Evolutionary conservation across 768 basidiomycete genomes (phyloP).

Genomic region (Phylloporus scabripes): DNA sequence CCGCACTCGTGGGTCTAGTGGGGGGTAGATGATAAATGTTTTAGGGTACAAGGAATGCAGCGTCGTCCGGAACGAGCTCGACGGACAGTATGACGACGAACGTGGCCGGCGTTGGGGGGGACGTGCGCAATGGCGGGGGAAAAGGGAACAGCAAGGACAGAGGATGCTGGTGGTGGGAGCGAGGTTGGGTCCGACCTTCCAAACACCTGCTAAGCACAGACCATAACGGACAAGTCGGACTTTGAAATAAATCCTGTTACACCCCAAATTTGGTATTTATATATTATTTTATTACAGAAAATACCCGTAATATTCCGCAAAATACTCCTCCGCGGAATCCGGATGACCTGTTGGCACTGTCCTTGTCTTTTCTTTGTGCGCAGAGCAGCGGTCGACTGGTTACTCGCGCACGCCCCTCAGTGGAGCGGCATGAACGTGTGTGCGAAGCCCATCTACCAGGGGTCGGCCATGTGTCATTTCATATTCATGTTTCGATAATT

Average conservation of each 20-base stretch:
- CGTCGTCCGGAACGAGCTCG: constrained; percentile 20
- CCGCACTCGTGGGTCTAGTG: constrained; percentile 27
- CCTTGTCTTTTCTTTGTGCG: neutral
- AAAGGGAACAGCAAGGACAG: constrained; percentile 30
- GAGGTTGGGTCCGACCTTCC: constrained; percentile 45
- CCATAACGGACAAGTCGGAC: constrained; percentile 32
- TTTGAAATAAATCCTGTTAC: constrained; percentile 26
- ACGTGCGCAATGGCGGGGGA: constrained; percentile 46
- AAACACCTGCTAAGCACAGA: constrained; percentile 36
- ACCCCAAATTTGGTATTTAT: constrained; percentile 11
- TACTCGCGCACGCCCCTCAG: constrained; percentile 11
- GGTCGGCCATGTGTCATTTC: constrained; percentile 8
- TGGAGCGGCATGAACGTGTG: constrained; percentile 23
- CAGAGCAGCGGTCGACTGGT: neutral
- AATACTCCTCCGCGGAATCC: neutral
- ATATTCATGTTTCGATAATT: neutral
- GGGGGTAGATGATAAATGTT: constrained; percentile 28
- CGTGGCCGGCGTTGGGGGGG: constrained; percentile 25
- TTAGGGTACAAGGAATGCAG: constrained; percentile 24
- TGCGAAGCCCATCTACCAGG: constrained; percentile 18
- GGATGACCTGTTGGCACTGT: neutral
- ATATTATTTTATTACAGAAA: constrained; percentile 7
- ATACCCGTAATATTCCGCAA: neutral
- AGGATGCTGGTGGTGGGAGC: constrained; percentile 54
- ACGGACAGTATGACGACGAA: constrained; percentile 21